Percentiles rank a stretch among this genome's conserved stretches.
Evolutionary conservation across 495 filamentous ascomycete genomes (phyloP).

Genomic region (Cercophora sp.): DNA sequence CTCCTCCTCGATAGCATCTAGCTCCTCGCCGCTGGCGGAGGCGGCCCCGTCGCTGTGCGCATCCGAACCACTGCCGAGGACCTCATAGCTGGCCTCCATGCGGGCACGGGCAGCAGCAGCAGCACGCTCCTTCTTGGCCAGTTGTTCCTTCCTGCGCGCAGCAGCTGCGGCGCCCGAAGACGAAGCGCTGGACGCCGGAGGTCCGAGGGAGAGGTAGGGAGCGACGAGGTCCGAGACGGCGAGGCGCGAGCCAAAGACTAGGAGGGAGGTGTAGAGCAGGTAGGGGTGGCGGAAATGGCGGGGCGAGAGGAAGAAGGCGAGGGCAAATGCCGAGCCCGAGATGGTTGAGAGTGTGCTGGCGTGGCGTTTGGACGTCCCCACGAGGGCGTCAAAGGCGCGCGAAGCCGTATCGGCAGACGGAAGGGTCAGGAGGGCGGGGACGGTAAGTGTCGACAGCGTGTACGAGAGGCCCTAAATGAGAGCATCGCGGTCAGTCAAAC

Average conservation of each 20-base stretch:
- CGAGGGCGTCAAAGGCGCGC: constrained; percentile 60
- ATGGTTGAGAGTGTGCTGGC: constrained; percentile 58
- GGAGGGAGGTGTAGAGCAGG: constrained; percentile 70
- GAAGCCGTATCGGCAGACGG: constrained; percentile 65
- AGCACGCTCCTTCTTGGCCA: constrained; percentile 19
- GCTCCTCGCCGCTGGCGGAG: constrained; percentile 43
- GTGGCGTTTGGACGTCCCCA: constrained; percentile 54
- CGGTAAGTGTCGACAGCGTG: constrained; percentile 64
- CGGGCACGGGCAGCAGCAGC: constrained; percentile 22
- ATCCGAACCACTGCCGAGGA: constrained; percentile 50
- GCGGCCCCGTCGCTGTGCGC: constrained; percentile 39
- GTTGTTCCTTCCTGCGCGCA: constrained; percentile 13
- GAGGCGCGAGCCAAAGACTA: constrained; percentile 53
- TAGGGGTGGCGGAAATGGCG: constrained; percentile 72
- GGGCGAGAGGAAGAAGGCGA: constrained; percentile 72
- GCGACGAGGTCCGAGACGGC: constrained; percentile 49
- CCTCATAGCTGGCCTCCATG: constrained; percentile 63
- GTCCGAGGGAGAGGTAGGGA: constrained; percentile 48
- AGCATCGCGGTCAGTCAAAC: neutral
- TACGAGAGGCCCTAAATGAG: constrained; percentile 72
- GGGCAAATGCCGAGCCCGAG: constrained; percentile 58
- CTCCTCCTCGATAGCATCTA: constrained; percentile 26
- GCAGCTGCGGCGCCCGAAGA: constrained; percentile 20
- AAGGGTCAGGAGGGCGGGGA: constrained; percentile 73
- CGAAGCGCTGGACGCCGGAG: constrained; percentile 2